Evolutionary conservation across 129 eudicot genomes (phyloP).

Genomic region (Arctium minus): DNA sequence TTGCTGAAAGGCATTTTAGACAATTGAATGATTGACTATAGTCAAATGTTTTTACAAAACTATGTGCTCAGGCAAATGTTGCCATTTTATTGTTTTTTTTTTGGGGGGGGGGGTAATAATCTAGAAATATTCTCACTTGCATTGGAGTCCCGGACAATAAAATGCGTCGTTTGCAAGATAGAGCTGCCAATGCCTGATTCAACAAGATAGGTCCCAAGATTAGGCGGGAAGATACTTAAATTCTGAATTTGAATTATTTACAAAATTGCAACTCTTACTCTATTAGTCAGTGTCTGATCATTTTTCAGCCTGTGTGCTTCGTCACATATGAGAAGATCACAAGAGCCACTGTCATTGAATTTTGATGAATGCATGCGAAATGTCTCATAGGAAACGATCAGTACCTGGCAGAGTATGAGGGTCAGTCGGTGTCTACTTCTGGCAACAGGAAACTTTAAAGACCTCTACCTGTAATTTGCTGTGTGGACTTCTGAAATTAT

Average conservation of each 20-base stretch:
- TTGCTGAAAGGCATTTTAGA: background rate
- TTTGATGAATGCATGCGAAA: slow-evolving; percentile 89
- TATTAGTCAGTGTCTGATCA: slow-evolving; percentile 92
- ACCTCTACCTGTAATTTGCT: slow-evolving; percentile 65
- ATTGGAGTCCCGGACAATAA: slow-evolving; percentile 95
- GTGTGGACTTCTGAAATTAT: slow-evolving; percentile 54
- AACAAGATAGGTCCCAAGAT: background rate
- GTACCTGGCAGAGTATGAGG: slow-evolving; percentile 50
- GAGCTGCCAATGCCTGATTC: slow-evolving; percentile 88
- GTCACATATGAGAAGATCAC: slow-evolving; percentile 97
- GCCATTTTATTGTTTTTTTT: background rate
- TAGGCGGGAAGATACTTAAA: background rate
- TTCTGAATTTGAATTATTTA: background rate
- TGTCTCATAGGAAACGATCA: slow-evolving; percentile 96
- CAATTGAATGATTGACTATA: background rate
- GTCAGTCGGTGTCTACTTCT: slow-evolving; percentile 25
- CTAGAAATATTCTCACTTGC: slow-evolving; percentile 63
- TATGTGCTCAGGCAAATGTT: background rate
- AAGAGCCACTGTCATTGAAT: slow-evolving; percentile 73
- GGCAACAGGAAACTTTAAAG: slow-evolving; percentile 6
- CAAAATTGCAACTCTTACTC: slow-evolving; percentile 45
- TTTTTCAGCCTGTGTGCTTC: slow-evolving; percentile 98
- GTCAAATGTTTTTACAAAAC: background rate
- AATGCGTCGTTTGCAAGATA: slow-evolving; percentile 86
- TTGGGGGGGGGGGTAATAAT: background rate